These are phyloP conservation scores for Paulownia fortunei DNA, from an alignment of 257 asterid genomes.

Conservation along the genomic window DNA sequence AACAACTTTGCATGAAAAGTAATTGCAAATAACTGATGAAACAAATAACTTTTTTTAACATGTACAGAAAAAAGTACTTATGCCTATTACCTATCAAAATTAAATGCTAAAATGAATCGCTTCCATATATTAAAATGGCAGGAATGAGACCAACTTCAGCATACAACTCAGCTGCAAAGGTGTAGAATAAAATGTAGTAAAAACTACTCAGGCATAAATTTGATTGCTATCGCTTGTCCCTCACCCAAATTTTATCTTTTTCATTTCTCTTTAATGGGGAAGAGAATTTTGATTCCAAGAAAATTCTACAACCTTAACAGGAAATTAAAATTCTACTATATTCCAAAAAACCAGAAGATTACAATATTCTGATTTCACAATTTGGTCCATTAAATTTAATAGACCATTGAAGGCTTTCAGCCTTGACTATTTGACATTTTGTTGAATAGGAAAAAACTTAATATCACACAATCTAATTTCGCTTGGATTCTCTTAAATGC, in stretches of 20 bases:
- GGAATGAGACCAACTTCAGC: neutral
- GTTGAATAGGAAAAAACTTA: neutral
- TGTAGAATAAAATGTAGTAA: neutral
- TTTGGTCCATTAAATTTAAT: neutral
- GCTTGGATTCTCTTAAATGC: neutral
- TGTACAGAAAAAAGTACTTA: neutral
- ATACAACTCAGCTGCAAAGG: neutral
- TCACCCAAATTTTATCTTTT: neutral
- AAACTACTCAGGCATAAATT: neutral
- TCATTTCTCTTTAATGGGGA: neutral
- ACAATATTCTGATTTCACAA: neutral
- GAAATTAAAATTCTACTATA: neutral
- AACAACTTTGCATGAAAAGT: constrained; percentile 22
- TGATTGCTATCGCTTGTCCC: neutral
- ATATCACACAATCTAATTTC: neutral
- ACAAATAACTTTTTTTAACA: neutral
- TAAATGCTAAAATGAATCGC: neutral
- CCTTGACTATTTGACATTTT: neutral
- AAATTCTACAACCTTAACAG: neutral
- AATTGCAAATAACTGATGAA: neutral
- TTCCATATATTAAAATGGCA: neutral
- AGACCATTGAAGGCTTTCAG: neutral
- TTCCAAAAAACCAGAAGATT: neutral
- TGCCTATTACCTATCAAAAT: neutral
- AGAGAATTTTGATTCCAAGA: neutral